These are phyloP conservation scores for Pholiota adiposa DNA, from an alignment of 1,284 basidiomycete species.

Conservation along the genomic window DNA sequence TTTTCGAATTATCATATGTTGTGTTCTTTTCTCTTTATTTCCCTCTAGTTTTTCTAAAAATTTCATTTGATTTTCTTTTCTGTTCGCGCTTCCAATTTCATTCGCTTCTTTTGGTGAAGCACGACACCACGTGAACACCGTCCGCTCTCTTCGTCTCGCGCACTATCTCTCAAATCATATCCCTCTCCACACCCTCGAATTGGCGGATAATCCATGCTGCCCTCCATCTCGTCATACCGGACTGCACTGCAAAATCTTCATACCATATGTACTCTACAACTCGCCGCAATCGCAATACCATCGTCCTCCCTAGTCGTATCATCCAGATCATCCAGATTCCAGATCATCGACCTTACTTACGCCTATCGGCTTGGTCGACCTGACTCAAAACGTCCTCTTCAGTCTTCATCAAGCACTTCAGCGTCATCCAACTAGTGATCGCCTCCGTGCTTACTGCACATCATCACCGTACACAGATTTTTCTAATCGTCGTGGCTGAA, in stretches of 20 bases:
- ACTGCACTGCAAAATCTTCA: conserved; percentile 14
- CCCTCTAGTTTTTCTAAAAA: conserved; percentile 22
- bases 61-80: conserved; percentile 19
- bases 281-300: conserved; percentile 12
- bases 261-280: conserved; percentile 17
- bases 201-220: conserved; percentile 25
- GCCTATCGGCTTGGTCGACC: conserved; percentile 1
- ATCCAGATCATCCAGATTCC: background rate
- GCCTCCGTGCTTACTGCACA: conserved; percentile 3
- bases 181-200: conserved; percentile 12
- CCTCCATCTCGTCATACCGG: conserved; percentile 11
- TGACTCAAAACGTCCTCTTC: background rate
- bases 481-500: background rate
- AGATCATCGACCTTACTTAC: background rate
- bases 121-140: conserved; percentile 22
- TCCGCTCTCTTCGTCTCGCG: conserved; percentile 27
- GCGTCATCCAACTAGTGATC: background rate
- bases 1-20: conserved; percentile 28
- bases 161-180: conserved; percentile 15
- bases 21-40: conserved; percentile 25
- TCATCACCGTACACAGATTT: background rate
- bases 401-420: background rate
- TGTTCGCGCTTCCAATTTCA: conserved; percentile 16
- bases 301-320: background rate
- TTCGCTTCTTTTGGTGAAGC: conserved; percentile 20